phyloP scores from a whole-genome alignment of 1,139 yeast species.

The Geotrichum reessii region DNA sequence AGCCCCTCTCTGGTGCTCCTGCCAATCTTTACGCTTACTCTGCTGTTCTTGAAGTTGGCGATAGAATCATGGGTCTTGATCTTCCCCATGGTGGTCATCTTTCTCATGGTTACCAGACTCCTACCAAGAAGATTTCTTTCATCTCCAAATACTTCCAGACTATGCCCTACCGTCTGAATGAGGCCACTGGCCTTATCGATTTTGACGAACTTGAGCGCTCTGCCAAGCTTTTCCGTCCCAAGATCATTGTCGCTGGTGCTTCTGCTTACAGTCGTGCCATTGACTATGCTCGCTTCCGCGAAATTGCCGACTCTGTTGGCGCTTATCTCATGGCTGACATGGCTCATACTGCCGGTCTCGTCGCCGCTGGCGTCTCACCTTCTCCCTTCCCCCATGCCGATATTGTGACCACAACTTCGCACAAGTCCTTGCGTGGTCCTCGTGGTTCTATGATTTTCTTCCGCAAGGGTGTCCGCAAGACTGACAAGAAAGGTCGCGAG shows the following conservation, averaged over 20 bases:
- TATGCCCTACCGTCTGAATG: conserved; percentile 94
- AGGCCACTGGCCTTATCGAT: conserved; percentile 88
- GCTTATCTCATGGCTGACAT: conserved; percentile 94
- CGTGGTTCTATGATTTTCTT: conserved; percentile 98
- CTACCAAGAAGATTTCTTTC: conserved; percentile 88
- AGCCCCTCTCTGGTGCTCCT: conserved; percentile 93
- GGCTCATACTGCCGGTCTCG: conserved; percentile 96
- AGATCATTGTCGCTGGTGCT: conserved; percentile 94
- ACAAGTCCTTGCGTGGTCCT: conserved; percentile 97
- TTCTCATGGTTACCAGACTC: conserved; percentile 97
- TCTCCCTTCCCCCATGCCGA: conserved; percentile 96
- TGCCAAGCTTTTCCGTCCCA: conserved; percentile 87
- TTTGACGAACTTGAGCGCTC: conserved; percentile 90
- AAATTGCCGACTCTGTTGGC: conserved; percentile 93
- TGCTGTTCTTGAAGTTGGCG: conserved; percentile 91
- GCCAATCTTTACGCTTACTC: conserved; percentile 95
- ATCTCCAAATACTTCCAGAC: conserved; percentile 96
- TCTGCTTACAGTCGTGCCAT: conserved; percentile 94
- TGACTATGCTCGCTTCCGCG: conserved; percentile 93
- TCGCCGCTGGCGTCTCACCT: conserved; percentile 95
- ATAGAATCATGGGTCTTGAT: conserved; percentile 93
- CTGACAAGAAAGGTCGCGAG: conserved; percentile 90
- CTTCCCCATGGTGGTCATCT: conserved; percentile 98
- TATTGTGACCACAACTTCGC: conserved; percentile 96
- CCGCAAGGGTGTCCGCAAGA: conserved; percentile 90